Percentiles rank a stretch among this genome's conserved stretches.
phyloP scores from a whole-genome alignment of 2,329 filamentous ascomycete genomes.

The Trichophyton mentagrophytes region DNA sequence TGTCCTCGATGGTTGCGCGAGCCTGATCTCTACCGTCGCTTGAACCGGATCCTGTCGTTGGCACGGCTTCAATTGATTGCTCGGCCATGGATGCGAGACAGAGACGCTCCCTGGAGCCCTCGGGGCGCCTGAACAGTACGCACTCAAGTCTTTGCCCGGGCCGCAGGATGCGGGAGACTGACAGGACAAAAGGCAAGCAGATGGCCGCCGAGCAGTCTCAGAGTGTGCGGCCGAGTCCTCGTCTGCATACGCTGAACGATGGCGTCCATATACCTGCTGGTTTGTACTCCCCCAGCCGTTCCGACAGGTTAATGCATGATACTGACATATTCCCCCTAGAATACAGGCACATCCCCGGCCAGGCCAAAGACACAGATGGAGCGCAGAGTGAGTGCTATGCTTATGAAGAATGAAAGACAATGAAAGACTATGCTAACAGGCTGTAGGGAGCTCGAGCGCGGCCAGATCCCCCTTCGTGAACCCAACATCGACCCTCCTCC shows the following conservation, averaged over 20 bases:
- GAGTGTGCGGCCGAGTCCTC: background rate
- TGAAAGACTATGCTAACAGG: background rate
- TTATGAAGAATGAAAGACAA: background rate
- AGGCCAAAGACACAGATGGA: background rate
- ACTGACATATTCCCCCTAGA: background rate
- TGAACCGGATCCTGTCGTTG: background rate
- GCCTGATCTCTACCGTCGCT: background rate
- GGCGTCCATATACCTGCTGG: background rate
- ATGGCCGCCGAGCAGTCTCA: background rate
- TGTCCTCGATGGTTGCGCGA: background rate
- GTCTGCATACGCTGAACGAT: background rate
- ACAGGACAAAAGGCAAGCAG: background rate
- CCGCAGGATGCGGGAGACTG: background rate
- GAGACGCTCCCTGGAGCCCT: background rate
- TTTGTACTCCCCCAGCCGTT: background rate
- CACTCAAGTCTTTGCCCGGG: background rate
- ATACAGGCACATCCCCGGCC: background rate
- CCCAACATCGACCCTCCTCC: constrained; percentile 28
- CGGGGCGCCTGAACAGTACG: background rate
- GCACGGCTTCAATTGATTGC: background rate
- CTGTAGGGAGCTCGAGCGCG: constrained; percentile 21
- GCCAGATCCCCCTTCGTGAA: constrained; percentile 24
- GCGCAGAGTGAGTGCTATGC: background rate
- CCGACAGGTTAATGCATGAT: background rate
- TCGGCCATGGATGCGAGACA: background rate